phyloP scores from a whole-genome alignment of 169 alveolate species.

The Hepatocystis sp. region DNA sequence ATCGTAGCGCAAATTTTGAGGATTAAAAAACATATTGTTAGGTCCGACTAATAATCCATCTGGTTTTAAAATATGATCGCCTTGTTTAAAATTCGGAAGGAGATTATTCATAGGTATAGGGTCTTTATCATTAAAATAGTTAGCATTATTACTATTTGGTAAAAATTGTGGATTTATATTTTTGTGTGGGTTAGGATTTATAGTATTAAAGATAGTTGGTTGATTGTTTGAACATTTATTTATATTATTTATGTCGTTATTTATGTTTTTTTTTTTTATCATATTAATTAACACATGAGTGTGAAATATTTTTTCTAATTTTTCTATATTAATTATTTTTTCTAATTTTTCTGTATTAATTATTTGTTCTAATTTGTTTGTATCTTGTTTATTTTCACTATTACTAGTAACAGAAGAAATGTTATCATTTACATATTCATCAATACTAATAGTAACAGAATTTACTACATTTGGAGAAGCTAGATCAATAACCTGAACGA shows the following conservation, averaged over 20 bases:
- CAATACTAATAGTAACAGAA: slow-evolving; percentile 38
- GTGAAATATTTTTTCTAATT: slow-evolving; percentile 33
- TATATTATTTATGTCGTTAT: not conserved
- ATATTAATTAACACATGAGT: slow-evolving; percentile 28
- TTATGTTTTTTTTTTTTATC: not conserved
- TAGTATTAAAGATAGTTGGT: too few species aligned
- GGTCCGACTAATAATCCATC: slow-evolving; percentile 86
- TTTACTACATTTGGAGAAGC: slow-evolving; percentile 25
- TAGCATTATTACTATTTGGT: slow-evolving; percentile 25
- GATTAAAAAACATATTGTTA: slow-evolving; percentile 80
- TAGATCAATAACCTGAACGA: slow-evolving; percentile 40
- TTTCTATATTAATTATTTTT: slow-evolving; percentile 5
- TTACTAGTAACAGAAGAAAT: too few species aligned
- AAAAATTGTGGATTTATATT: slow-evolving; percentile 8
- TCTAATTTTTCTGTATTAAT: slow-evolving; percentile 1
- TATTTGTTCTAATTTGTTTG: too few species aligned
- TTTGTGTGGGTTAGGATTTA: too few species aligned
- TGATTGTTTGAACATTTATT: too few species aligned
- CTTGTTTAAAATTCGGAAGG: slow-evolving; percentile 15
- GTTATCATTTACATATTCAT: slow-evolving; percentile 28
- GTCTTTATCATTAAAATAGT: slow-evolving; percentile 61
- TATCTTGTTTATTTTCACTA: too few species aligned
- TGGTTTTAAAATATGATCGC: slow-evolving; percentile 75
- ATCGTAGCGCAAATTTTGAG: slow-evolving; percentile 78
- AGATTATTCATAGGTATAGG: slow-evolving; percentile 9